Percentiles rank a stretch among this genome's conserved stretches.
phyloP scores from a whole-genome alignment of 1,284 basidiomycete genomes.

The Cryptococcus sp. region DNA sequence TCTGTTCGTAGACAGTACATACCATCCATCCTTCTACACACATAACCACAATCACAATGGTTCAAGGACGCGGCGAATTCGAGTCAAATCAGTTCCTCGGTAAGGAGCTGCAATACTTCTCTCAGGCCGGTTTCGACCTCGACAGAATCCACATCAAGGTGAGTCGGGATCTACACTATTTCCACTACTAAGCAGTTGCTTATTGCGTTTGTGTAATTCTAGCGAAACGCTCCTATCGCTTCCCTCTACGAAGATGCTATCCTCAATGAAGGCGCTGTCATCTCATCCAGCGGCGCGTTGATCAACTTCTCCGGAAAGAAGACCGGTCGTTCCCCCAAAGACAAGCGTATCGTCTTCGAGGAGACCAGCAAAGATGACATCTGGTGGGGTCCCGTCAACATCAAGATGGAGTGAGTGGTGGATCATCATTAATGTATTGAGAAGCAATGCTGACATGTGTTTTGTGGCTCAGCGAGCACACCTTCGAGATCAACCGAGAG shows the following conservation, averaged over 20 bases:
- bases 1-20: neutral
- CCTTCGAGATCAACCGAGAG: conserved; percentile 99
- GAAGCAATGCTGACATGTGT: conserved; percentile 16
- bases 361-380: conserved; percentile 96
- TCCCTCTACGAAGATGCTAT: conserved; percentile 98
- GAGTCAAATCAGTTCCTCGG: conserved; percentile 65
- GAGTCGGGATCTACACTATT: conserved; percentile 20
- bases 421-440: neutral
- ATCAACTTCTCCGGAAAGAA: conserved; percentile 99
- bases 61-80: conserved; percentile 36
- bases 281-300: conserved; percentile 91
- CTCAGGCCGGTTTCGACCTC: conserved; percentile 98
- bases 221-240: conserved; percentile 94
- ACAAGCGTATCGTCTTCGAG: conserved; percentile 99
- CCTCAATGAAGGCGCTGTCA: conserved; percentile 96
- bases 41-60: conserved; percentile 28
- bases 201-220: conserved; percentile 50
- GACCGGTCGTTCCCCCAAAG: conserved; percentile 96
- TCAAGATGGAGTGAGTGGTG: conserved; percentile 89
- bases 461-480: conserved; percentile 74
- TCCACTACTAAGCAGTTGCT: neutral
- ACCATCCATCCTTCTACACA: neutral
- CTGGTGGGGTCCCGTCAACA: conserved; percentile 99
- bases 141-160: conserved; percentile 56
- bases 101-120: conserved; percentile 94